A percentile compares a stretch with the other conserved stretches of the same genome.
Conservation (phyloP, 352 stramenopile species). For the Pilasporangium apinafurcum region DNA sequence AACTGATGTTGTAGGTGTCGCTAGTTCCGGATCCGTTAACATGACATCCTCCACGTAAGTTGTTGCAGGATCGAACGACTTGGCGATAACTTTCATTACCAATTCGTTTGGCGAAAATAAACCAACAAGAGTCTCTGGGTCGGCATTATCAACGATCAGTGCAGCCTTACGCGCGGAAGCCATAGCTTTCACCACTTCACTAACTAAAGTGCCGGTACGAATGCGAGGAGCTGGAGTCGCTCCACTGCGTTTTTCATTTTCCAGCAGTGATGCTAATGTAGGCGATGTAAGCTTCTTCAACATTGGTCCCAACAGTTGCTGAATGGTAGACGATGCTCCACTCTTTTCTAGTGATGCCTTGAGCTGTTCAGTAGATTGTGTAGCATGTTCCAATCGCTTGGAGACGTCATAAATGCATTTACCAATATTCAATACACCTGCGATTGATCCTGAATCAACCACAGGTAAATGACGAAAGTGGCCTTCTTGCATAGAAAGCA, state of each 20-base stretch:
- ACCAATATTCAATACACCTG: slow-evolving; percentile 97
- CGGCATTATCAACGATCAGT: slow-evolving; percentile 89
- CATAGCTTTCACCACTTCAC: slow-evolving; percentile 73
- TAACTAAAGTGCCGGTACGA: slow-evolving; percentile 80
- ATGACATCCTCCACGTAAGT: slow-evolving; percentile 91
- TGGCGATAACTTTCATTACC: slow-evolving; percentile 93
- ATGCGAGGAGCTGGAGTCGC: slow-evolving; percentile 58
- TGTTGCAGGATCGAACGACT: slow-evolving; percentile 80
- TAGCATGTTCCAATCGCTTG: slow-evolving; percentile 91
- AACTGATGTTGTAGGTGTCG: slow-evolving; percentile 58
- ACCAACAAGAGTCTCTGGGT: slow-evolving; percentile 86
- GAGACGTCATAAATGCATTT: slow-evolving; percentile 99
- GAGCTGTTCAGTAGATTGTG: slow-evolving; percentile 75
- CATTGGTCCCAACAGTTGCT: slow-evolving; percentile 77
- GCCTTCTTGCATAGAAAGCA: slow-evolving; percentile 97
- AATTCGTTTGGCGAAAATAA: slow-evolving; percentile 97
- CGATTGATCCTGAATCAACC: slow-evolving; percentile 76
- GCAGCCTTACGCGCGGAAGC: slow-evolving; percentile 86
- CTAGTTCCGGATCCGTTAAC: slow-evolving; percentile 81
- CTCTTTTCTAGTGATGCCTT: slow-evolving; percentile 78
- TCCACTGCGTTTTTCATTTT: slow-evolving; percentile 53
- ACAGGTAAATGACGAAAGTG: slow-evolving; percentile 97
- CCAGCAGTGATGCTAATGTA: slow-evolving; percentile 81
- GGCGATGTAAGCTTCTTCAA: slow-evolving; percentile 76
- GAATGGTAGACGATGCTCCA: slow-evolving; percentile 60